A percentile compares a stretch with the other conserved stretches of the same genome.
Conservation (phyloP, 257 asterid species). For the Solanum chilense region DNA sequence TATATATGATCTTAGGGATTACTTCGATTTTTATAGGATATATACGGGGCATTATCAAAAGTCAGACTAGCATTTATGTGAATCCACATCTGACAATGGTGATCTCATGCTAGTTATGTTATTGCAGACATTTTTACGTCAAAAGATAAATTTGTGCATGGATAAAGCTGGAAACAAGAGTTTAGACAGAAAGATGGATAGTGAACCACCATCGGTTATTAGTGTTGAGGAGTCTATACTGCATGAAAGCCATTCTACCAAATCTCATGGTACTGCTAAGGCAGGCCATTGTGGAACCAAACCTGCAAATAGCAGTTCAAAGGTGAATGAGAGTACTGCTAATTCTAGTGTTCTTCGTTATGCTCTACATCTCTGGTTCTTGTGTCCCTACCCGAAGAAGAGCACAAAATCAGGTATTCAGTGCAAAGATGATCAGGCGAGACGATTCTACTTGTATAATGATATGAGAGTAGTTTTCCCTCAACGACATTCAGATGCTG, state of each 20-base stretch:
- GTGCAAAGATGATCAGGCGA: constrained; percentile 48
- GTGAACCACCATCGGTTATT: constrained; percentile 5
- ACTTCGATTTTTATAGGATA: neutral
- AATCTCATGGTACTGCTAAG: constrained; percentile 12
- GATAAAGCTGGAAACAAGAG: constrained; percentile 41
- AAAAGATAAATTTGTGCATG: constrained; percentile 56
- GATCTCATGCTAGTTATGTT: neutral
- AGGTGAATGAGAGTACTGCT: constrained; percentile 41
- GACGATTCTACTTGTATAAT: constrained; percentile 71
- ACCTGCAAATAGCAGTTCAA: constrained; percentile 27
- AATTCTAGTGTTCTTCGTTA: constrained; percentile 72
- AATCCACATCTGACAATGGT: neutral
- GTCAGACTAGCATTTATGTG: neutral
- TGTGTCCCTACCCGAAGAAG: constrained; percentile 59
- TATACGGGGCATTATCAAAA: neutral
- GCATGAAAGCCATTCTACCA: constrained; percentile 12
- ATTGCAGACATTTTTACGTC: constrained; percentile 75
- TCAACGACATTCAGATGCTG: constrained; percentile 89
- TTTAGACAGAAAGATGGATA: constrained; percentile 17
- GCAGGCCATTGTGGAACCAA: constrained; percentile 16
- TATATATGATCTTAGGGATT: neutral
- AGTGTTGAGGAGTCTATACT: constrained; percentile 19
- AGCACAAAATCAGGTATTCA: constrained; percentile 28
- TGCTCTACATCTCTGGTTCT: constrained; percentile 78
- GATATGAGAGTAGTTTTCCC: constrained; percentile 95